These are phyloP conservation scores for Backusella parvicylindrica DNA, from an alignment of 192 early-diverging fungal species.

Conservation along the genomic window DNA sequence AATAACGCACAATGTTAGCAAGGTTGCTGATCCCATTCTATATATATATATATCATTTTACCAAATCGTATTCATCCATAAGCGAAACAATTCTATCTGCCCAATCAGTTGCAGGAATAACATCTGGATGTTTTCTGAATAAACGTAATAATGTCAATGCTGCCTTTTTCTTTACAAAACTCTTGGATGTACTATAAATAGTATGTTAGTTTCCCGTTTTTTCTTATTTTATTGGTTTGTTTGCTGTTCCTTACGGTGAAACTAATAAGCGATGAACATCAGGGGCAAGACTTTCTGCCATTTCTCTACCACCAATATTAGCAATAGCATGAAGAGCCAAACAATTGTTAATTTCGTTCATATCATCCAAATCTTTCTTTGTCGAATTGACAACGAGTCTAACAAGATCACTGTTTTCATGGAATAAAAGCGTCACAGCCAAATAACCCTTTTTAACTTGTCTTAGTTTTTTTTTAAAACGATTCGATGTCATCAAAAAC, in stretches of 20 bases:
- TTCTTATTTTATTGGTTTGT: background rate
- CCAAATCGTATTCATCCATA: constrained; percentile 87
- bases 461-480: no score
- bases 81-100: constrained; percentile 74
- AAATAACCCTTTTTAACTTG: constrained; percentile 89
- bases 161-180: constrained; percentile 97
- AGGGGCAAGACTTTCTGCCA: constrained; percentile 79
- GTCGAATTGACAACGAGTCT: constrained; percentile 85
- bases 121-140: constrained; percentile 85
- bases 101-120: constrained; percentile 86
- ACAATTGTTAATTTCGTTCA: constrained; percentile 84
- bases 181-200: constrained; percentile 52
- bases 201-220: background rate
- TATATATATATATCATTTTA: no score
- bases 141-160: constrained; percentile 89
- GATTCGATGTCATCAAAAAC: no score
- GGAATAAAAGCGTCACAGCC: constrained; percentile 87
- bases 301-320: constrained; percentile 91
- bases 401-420: constrained; percentile 81
- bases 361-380: constrained; percentile 84
- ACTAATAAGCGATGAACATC: constrained; percentile 87
- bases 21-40: no score
- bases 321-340: constrained; percentile 94
- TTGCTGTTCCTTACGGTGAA: constrained; percentile 57
- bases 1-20: no score